Percentiles rank a stretch among this genome's conserved stretches.
phyloP scores from a whole-genome alignment of 176 grass and related monocot genomes.

The Musa acuminata region DNA sequence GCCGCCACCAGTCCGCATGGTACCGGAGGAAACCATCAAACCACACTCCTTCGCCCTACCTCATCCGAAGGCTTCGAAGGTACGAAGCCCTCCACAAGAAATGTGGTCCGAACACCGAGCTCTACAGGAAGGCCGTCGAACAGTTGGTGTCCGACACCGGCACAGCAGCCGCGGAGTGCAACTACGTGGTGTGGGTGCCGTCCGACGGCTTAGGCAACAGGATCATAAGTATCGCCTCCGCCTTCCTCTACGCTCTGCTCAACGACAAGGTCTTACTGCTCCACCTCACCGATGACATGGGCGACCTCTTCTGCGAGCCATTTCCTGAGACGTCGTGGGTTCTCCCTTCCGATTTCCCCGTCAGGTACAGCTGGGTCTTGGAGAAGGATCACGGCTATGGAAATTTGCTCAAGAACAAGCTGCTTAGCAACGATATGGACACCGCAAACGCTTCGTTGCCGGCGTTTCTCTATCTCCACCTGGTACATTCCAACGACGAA shows the following conservation, averaged over 20 bases:
- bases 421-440: not conserved
- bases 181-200: constrained; percentile 1
- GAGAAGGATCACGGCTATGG: not conserved
- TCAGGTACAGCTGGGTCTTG: not conserved
- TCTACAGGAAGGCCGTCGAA: not conserved
- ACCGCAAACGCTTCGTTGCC: not conserved
- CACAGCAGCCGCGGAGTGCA: not conserved
- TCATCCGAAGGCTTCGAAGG: not conserved
- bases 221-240: not conserved
- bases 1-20: not conserved
- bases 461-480: not conserved
- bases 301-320: constrained; percentile 1
- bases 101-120: not conserved
- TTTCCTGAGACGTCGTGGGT: not conserved
- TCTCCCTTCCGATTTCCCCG: not conserved
- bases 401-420: constrained; percentile 4
- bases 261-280: constrained; percentile 7
- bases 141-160: not conserved
- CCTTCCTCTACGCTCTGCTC: constrained; percentile 4
- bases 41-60: constrained; percentile 4
- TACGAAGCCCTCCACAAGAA: constrained; percentile 14
- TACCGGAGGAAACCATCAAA: constrained; percentile 7
- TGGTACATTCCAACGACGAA: not conserved
- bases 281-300: not conserved
- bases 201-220: not conserved